Conservation (phyloP, 805 yeast genomes). For the Lipomyces sp. region DNA sequence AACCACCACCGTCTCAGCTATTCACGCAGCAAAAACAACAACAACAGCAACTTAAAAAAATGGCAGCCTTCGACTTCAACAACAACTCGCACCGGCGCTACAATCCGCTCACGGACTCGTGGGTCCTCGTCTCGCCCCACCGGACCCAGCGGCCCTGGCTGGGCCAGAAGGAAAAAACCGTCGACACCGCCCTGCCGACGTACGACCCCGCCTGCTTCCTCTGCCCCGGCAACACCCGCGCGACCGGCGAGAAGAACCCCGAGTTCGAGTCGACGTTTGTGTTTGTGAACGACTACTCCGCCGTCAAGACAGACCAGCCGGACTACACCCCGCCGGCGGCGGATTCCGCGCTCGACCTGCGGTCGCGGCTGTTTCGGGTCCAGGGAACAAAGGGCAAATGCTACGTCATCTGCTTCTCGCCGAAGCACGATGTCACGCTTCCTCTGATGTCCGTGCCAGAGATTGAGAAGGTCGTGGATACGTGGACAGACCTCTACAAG, state of each 20-base stretch:
- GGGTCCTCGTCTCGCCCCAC: slow-evolving; percentile 73
- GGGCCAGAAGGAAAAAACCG: slow-evolving; percentile 60
- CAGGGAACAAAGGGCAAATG: slow-evolving; percentile 65
- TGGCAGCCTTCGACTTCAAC: slow-evolving; percentile 24
- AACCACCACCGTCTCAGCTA: too few species aligned
- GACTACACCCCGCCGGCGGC: slow-evolving; percentile 20
- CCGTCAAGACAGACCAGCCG: slow-evolving; percentile 55
- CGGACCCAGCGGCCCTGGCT: slow-evolving; percentile 79
- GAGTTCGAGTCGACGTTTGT: slow-evolving; percentile 55
- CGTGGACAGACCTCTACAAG: slow-evolving; percentile 58
- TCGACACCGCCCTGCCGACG: slow-evolving; percentile 45
- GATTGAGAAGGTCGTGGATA: slow-evolving; percentile 49
- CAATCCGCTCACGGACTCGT: slow-evolving; percentile 65
- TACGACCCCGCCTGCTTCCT: slow-evolving; percentile 67
- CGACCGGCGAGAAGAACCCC: slow-evolving; percentile 59
- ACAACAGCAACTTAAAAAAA: not conserved
- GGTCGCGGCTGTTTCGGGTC: slow-evolving; percentile 47
- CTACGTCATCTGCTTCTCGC: slow-evolving; percentile 68
- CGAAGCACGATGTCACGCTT: slow-evolving; percentile 54
- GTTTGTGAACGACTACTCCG: slow-evolving; percentile 68
- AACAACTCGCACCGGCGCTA: slow-evolving; percentile 58
- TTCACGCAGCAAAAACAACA: not conserved
- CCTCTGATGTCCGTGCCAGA: slow-evolving; percentile 51
- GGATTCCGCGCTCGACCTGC: slow-evolving; percentile 14
- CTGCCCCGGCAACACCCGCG: slow-evolving; percentile 69